Conservation (phyloP, 495 filamentous ascomycete genomes). For the Penicillium mononematosum region DNA sequence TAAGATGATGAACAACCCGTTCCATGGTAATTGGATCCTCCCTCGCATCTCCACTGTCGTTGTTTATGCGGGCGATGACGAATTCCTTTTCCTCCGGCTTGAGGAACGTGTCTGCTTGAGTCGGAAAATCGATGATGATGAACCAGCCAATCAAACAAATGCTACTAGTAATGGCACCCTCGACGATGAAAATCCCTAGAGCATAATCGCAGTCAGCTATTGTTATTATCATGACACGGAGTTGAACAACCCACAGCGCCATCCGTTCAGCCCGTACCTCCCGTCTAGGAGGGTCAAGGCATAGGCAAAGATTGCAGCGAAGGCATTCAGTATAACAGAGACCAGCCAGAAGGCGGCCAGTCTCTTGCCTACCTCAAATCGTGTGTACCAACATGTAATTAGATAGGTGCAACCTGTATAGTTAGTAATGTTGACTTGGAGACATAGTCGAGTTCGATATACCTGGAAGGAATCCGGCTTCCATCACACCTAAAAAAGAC, state of each 20-base stretch:
- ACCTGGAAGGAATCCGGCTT: slow-evolving; percentile 3
- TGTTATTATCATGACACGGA: background rate
- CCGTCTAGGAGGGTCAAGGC: slow-evolving; percentile 2
- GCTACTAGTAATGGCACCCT: background rate
- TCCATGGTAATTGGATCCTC: slow-evolving; percentile 1
- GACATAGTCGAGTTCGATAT: background rate
- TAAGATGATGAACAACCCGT: background rate
- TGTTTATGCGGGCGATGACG: slow-evolving; percentile 5
- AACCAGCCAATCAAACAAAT: slow-evolving; percentile 1
- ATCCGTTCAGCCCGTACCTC: background rate
- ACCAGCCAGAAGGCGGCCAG: slow-evolving; percentile 1
- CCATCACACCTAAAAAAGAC: background rate
- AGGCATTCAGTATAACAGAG: slow-evolving; percentile 1
- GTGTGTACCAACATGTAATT: slow-evolving; percentile 5
- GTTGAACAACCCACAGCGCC: background rate
- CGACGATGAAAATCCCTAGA: slow-evolving; percentile 5
- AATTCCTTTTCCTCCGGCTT: background rate
- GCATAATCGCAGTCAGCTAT: background rate
- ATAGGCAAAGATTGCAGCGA: slow-evolving; percentile 4
- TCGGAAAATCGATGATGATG: slow-evolving; percentile 5
- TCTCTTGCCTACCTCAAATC: slow-evolving; percentile 3
- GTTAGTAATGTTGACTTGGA: background rate
- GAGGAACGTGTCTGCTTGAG: background rate
- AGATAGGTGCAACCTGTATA: slow-evolving; percentile 1
- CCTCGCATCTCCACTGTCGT: background rate